These are phyloP conservation scores for Oidium heveae DNA, from an alignment of 2,329 filamentous ascomycete species.

Conservation along the genomic window DNA sequence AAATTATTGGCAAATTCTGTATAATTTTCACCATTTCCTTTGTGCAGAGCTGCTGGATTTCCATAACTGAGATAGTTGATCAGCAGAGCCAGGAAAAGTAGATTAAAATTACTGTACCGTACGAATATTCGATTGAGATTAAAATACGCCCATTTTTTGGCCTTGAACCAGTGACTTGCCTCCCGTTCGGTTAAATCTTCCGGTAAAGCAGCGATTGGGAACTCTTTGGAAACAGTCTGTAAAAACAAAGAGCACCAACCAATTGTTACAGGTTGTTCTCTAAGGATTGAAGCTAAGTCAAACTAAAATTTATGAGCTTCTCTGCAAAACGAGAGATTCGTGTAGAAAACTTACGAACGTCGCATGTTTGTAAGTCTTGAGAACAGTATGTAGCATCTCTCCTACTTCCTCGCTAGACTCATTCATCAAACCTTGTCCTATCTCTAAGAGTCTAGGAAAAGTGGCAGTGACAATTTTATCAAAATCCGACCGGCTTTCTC, in stretches of 20 bases:
- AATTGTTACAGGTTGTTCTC: constrained; percentile 61
- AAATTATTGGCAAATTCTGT: constrained; percentile 73
- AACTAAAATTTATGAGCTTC: constrained; percentile 30
- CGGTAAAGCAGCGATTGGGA: constrained; percentile 52
- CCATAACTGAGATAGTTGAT: constrained; percentile 40
- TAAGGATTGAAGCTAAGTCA: constrained; percentile 56
- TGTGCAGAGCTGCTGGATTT: constrained; percentile 52
- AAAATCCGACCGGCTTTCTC: constrained; percentile 62
- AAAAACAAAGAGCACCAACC: constrained; percentile 94
- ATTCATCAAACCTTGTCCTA: constrained; percentile 70
- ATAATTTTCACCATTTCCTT: constrained; percentile 51
- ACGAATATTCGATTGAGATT: constrained; percentile 92
- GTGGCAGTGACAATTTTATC: constrained; percentile 81
- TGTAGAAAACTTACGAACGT: constrained; percentile 47
- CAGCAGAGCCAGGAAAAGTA: neutral
- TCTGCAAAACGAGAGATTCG: constrained; percentile 3
- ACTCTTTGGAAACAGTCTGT: constrained; percentile 62
- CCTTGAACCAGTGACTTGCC: constrained; percentile 96
- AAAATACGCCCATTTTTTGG: constrained; percentile 98
- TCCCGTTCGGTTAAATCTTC: constrained; percentile 70
- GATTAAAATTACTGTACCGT: constrained; percentile 26
- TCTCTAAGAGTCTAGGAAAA: constrained; percentile 66
- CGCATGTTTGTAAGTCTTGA: constrained; percentile 96
- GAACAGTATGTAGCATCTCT: constrained; percentile 82
- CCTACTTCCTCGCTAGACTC: constrained; percentile 85